Evolutionary conservation across 257 asterid species (phyloP), one percentile per base, ranked within the genome.

Genomic region (Jaltomata sinuosa): DNA sequence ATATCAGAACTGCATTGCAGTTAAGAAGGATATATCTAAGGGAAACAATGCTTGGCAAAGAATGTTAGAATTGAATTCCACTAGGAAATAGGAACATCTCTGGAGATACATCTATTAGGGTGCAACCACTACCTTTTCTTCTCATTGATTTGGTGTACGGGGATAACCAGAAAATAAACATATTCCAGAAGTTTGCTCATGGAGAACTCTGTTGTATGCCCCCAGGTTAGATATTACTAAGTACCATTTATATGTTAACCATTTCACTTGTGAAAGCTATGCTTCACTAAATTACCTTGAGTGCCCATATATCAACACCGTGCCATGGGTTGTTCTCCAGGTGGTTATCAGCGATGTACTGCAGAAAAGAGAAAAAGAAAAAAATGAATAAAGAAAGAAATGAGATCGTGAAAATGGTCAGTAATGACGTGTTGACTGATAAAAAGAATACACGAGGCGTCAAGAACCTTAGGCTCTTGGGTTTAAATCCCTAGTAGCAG

Each of bases 271-370:
- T 49, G 18, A 49, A n/a, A 77, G 10, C 40, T 25, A 27, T 25
- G 36, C 81, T 77, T 77, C 81, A 77, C 52, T 8, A 79, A 18
- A 47, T 40, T 94, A 96, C 99, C 99, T 96, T 94, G 77, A 94
- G 93, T 77, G 98, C 94, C 97, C 94, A 92, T 68, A 83, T 91
- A 49, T 91, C 98, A 29, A 94, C 91, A 68, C 93, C 97, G 65
- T 92, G 91, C 99, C 98, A 96, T 29, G 98, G 98, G 86, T 84
- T 93, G 86, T 94, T 96, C 91, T 93, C 98, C 11, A 84, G 49
- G n/a, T 64, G 89, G 85, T 90, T 86, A 88, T 96, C 99, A 57
- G 97, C 98, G 84, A 95, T 91, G 86, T 92, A 96, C 98, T 96
- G 97, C 81, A 74, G 81, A 57, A 47, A 80, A 86, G 81, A 36